Evolutionary conservation across 805 yeast genomes (phyloP).

Genomic region (Lachancea meyersii): DNA sequence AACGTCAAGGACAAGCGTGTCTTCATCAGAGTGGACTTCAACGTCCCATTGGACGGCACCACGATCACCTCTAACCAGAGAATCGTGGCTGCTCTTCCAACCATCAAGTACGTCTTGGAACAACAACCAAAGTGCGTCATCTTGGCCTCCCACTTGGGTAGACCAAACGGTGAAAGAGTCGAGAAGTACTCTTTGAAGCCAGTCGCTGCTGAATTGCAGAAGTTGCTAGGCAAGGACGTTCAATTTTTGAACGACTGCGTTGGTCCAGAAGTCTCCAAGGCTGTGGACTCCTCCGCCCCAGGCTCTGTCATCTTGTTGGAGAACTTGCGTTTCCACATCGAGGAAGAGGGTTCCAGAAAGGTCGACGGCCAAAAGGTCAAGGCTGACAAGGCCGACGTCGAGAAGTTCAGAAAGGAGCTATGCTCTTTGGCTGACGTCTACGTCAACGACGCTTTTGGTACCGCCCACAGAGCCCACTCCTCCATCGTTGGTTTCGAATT

Average conservation of each 20-base stretch:
- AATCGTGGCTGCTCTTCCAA: slow-evolving; percentile 98
- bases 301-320: slow-evolving; percentile 89
- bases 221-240: slow-evolving; percentile 68
- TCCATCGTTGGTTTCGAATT: slow-evolving; percentile 97
- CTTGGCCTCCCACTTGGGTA: slow-evolving; percentile 96
- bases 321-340: slow-evolving; percentile 97
- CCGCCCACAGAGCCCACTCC: slow-evolving; percentile 99
- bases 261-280: slow-evolving; percentile 80
- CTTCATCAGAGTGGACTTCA: slow-evolving; percentile 96
- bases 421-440: slow-evolving; percentile 94
- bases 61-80: slow-evolving; percentile 99
- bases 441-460: slow-evolving; percentile 97
- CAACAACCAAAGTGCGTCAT: slow-evolving; percentile 86
- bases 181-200: slow-evolving; percentile 90
- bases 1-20: slow-evolving; percentile 87
- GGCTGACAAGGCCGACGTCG: slow-evolving; percentile 82
- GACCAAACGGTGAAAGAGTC: slow-evolving; percentile 93
- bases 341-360: slow-evolving; percentile 91
- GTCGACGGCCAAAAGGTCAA: slow-evolving; percentile 90
- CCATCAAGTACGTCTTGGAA: slow-evolving; percentile 90
- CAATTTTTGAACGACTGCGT: slow-evolving; percentile 86
- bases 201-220: slow-evolving; percentile 81
- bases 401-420: slow-evolving; percentile 80
- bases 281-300: slow-evolving; percentile 62
- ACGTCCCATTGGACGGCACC: slow-evolving; percentile 91